Conservation (phyloP, 2,329 filamentous ascomycete genomes). For the Nemania abortiva region DNA sequence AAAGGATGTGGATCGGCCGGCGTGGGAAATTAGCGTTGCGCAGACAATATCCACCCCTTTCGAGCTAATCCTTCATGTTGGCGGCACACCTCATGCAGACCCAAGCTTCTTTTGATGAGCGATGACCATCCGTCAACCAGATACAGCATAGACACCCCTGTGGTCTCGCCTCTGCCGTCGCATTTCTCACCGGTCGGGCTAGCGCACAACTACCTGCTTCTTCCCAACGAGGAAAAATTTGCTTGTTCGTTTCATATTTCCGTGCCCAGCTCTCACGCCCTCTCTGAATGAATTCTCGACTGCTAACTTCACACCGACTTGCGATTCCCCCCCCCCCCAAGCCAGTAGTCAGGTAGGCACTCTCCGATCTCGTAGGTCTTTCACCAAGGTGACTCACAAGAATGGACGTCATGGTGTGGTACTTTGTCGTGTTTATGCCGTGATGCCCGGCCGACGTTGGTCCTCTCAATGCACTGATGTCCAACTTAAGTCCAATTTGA, state of each 20-base stretch:
- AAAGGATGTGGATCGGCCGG: conserved; percentile 36
- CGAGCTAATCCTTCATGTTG: conserved; percentile 29
- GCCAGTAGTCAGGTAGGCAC: not conserved
- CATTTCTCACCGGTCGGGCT: conserved; percentile 32
- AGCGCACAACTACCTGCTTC: conserved; percentile 3
- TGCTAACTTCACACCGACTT: conserved; percentile 16
- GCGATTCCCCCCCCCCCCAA: conserved; percentile 4
- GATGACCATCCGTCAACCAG: conserved; percentile 31
- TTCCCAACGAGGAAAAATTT: conserved; percentile 27
- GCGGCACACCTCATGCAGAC: conserved; percentile 33
- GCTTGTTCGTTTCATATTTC: conserved; percentile 26
- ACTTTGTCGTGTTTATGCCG: conserved; percentile 45
- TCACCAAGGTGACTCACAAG: conserved; percentile 47
- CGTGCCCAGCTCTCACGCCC: conserved; percentile 8
- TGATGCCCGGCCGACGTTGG: conserved; percentile 48
- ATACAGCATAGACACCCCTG: conserved; percentile 18
- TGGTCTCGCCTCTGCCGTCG: conserved; percentile 23
- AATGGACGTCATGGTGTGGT: conserved; percentile 44
- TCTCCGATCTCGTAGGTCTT: conserved; percentile 34
- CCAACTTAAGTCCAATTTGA: conserved; percentile 45
- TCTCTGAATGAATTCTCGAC: not conserved
- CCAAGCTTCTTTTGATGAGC: conserved; percentile 33
- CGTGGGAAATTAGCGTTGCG: conserved; percentile 42
- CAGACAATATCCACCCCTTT: conserved; percentile 31
- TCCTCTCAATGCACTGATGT: conserved; percentile 50